Base-by-base conservation (phyloP, 768 basidiomycete genomes). In the Hericium erinaceus region DNA sequence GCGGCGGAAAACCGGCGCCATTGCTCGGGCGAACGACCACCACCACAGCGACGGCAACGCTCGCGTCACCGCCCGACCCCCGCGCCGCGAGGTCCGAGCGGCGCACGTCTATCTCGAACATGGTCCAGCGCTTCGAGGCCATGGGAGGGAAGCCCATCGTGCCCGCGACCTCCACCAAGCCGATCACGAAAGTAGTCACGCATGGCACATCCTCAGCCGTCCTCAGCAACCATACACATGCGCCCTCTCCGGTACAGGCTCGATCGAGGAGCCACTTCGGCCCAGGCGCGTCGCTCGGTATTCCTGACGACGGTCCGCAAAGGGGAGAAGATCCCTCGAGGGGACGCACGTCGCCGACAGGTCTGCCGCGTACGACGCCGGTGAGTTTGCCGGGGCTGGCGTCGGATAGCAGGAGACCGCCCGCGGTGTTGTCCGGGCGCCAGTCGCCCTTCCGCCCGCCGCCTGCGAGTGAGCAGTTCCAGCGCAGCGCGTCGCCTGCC, bases 121-220 rank as follows among this genome's bases (percentile, higher is more conserved):
- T 92, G 82, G 91, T 92, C 24, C 87, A 89, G 62, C 80, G 76
- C 48, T 93, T 84, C 67, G 91, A 93, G 68, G 80, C 83, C 7
- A 82, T 92, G 56, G 78, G 76, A 44, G 62, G 58, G 24, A 51
- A 33, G 28, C 39, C 44, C 18, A 40, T 28, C 60, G 56, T 20
- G 44, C 50, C 44, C 37, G 52, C 18, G 48, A 8, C 51, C 15
- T 26, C 39, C 15, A 28, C 56, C 46, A 56, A 56, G 55, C 55
- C 55, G 48, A 13, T 56, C 18, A 39, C 55, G 5, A 48, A 49
- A 26, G 55, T 56, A 13, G 55, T 22, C 33, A 56, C 46, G 46
- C 55, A 56, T 16, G 55, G 55, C 26, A 56, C 55, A 18, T 41
- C 54, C 18, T 39, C 54, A 8, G 39, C 54, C 18, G 18, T 44